Base-by-base conservation (phyloP, 192 early-diverging fungal species). In the Backusella circina region DNA sequence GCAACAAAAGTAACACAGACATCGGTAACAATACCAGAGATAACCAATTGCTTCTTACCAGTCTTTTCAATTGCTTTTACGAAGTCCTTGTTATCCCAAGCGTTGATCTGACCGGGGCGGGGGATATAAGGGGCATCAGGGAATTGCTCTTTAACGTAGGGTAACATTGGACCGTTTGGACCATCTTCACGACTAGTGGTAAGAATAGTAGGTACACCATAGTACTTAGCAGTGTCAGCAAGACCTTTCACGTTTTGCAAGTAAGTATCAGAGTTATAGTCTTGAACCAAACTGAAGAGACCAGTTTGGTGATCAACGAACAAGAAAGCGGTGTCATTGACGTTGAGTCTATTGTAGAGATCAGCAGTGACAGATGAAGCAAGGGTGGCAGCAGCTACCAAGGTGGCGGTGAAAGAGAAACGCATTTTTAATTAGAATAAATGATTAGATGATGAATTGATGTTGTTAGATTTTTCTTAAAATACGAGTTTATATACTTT, bases 11-110 rank as follows among this genome's bases (percentile, higher is more conserved):
- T 44, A 31, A 78, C 57, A 67, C 77, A 78, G 7, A 78, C 77
- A 78, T 78, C 77, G 26, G 77, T 78, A 18, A 78, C 77, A 38
- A 77, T 77, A 61, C 75, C 75, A 65, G 67, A 57, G 44, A 77
- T 77, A 31, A 77, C 41, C 75, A 77, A 70, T 30, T 77, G 75
- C 41, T 77, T 77, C 33, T 70, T 68, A 33, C 75, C 75, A 57
- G 68, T 76, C 44, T 67, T 70, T 67, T 76, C 61, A 54, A 76
- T 67, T 65, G 75, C 75, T 7, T 38, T 54, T 15, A 67, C 67
- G 54, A 76, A 76, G 47, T 76, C 35, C 67, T 38, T 51, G 21
- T 76, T 76, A 35, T 76, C 75, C 75, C 75, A 76, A 33, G 75
- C 75, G 71, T 76, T 76, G 75, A 76, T 69, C 57, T 76, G 67